Evolutionary conservation across 2,329 filamentous ascomycete genomes (phyloP), one percentile per base, ranked within the genome.

Genomic region (Penicillium sp.): DNA sequence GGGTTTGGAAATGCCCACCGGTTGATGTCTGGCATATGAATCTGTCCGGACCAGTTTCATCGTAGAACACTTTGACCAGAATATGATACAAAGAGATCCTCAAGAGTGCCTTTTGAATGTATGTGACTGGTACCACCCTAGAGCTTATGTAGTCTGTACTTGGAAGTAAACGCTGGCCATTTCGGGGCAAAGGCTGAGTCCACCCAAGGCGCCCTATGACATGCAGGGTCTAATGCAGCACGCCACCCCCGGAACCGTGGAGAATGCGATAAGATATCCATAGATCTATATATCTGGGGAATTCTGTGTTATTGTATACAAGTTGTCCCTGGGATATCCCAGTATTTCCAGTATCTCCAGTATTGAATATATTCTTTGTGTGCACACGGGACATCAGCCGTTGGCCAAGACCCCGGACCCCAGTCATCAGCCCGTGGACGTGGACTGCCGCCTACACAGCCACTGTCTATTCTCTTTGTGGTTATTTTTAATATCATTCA

Each of bases 191-290:
- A 19, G n/a, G 19, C 13, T 46, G 25, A 44, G 44, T 23, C 44
- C 31, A 25, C 15, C 33, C 29, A 2, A 16, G 25, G 33, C 19
- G 52, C 50, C 21, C 41, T 61, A 57, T 51, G 46, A 36, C 34
- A 52, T 56, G 60, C 60, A 60, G 41, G 58, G 60, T 46, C 60
- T 46, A 53, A 43, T 33, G 55, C 53, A 39, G 55, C 29, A 47
- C 53, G 61, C 61, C 61, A 58, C 57, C 43, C 23, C 43, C 8
- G 29, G 44, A 27, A 16, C 53, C 52, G 61, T 63, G 57, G 61
- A 57, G 60, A 57, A 46, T 36, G 50, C 54, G 50, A 61, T 51
- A 48, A 53, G 50, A 54, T 21, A 39, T 19, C n/a, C 4, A 39
- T 34, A 8, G 33, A 34, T 54, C 51, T 54, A 54, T 48, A 36